phyloP scores from a whole-genome alignment of 73 alveolate genomes.

The Symbiodinium pilosum region DNA sequence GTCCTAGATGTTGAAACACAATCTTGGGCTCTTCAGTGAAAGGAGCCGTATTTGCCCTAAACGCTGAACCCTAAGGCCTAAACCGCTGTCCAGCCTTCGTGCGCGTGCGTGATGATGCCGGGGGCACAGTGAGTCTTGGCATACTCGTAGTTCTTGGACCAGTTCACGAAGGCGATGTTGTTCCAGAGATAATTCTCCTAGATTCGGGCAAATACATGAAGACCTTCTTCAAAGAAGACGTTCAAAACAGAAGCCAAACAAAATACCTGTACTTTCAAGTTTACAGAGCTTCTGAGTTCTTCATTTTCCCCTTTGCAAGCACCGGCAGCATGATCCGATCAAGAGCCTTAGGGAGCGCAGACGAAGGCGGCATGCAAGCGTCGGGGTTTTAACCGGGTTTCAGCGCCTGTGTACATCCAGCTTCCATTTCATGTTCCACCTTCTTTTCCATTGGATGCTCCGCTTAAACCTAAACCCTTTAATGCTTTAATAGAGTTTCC shows the following conservation, averaged over 20 bases:
- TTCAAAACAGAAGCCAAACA: no score
- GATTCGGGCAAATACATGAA: not conserved
- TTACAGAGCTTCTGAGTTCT: conserved; percentile 24
- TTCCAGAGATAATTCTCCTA: conserved; percentile 81
- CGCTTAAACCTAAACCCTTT: no score
- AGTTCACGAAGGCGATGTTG: conserved; percentile 49
- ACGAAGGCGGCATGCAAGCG: not conserved
- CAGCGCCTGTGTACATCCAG: no score
- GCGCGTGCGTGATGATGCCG: conserved; percentile 26
- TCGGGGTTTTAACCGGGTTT: not conserved
- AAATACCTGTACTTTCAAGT: no score
- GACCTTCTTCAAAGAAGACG: not conserved
- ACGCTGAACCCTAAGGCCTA: not conserved
- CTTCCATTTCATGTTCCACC: no score
- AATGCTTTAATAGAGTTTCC: no score
- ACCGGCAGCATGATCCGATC: conserved; percentile 83
- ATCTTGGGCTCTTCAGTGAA: no score
- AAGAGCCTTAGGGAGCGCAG: no score
- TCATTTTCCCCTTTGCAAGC: conserved; percentile 77
- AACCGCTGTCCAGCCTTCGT: conserved; percentile 2
- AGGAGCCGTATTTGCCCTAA: no score
- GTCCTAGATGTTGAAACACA: no score
- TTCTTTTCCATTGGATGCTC: no score
- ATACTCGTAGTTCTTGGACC: conserved; percentile 62
- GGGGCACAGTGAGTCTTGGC: conserved; percentile 91